Evolutionary conservation across 2,329 filamentous ascomycete species (phyloP).

Genomic region (Fusarium graminum): DNA sequence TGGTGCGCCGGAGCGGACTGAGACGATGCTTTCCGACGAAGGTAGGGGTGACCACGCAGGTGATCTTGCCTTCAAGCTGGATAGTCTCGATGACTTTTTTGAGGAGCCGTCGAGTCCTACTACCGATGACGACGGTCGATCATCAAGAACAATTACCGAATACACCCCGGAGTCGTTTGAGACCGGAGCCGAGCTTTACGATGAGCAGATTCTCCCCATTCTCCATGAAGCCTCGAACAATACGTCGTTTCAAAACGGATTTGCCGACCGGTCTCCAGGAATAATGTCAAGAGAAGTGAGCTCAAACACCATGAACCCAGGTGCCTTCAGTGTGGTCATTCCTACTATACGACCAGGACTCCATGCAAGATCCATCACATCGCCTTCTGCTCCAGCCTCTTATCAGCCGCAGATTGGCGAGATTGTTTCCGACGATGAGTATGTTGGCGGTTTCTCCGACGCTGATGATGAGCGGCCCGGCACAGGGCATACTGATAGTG

Average conservation of each 20-base stretch:
- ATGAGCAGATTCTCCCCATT: constrained; percentile 92
- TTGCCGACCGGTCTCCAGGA: constrained; percentile 77
- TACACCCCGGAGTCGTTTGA: constrained; percentile 76
- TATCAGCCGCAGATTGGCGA: constrained; percentile 70
- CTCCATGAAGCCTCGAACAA: constrained; percentile 86
- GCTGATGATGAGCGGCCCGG: constrained; percentile 71
- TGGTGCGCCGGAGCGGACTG: constrained; percentile 77
- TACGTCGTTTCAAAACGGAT: constrained; percentile 88
- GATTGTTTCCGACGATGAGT: constrained; percentile 82
- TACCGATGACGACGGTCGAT: constrained; percentile 68
- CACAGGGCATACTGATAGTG: constrained; percentile 58
- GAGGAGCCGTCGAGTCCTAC: constrained; percentile 75
- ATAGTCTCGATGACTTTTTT: constrained; percentile 86
- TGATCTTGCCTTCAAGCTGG: constrained; percentile 84
- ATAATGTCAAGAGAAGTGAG: constrained; percentile 69
- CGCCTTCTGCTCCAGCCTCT: constrained; percentile 73
- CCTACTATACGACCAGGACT: constrained; percentile 70
- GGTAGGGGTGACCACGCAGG: constrained; percentile 76
- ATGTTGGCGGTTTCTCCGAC: constrained; percentile 81
- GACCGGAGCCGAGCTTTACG: constrained; percentile 85
- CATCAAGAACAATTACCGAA: constrained; percentile 73
- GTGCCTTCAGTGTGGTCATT: constrained; percentile 64
- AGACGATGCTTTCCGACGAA: constrained; percentile 94
- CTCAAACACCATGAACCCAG: constrained; percentile 73
- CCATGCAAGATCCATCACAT: constrained; percentile 87